phyloP scores from a whole-genome alignment of 345 rosid genomes.

The Aegle marmelos region DNA sequence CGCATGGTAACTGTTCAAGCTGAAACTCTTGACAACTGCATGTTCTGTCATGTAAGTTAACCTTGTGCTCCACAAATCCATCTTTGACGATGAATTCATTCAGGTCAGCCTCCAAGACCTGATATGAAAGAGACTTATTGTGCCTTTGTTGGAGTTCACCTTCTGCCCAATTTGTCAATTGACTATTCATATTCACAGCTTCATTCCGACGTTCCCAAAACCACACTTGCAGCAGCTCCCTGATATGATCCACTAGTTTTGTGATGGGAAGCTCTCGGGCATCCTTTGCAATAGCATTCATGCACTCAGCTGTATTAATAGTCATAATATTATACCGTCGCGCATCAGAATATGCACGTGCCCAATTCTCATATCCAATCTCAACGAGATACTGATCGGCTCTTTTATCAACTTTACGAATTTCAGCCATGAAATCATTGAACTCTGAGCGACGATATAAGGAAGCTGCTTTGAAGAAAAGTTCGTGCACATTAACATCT shows the following conservation, averaged over 20 bases:
- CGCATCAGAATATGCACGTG: neutral
- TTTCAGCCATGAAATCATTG: slow-evolving; percentile 4
- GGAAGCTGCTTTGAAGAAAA: slow-evolving; percentile 3
- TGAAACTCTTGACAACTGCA: neutral
- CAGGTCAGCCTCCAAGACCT: neutral
- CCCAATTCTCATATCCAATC: neutral
- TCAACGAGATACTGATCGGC: slow-evolving; percentile 5
- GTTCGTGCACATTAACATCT: slow-evolving; percentile 2
- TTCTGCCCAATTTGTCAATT: slow-evolving; percentile 8
- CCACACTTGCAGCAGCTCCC: neutral
- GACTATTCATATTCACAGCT: neutral
- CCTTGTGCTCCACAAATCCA: neutral
- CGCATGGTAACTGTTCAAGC: slow-evolving; percentile 1
- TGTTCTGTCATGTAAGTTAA: neutral
- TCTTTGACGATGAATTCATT: neutral
- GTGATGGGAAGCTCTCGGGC: slow-evolving; percentile 2
- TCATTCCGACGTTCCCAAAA: slow-evolving; percentile 7
- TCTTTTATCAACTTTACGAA: slow-evolving; percentile 1
- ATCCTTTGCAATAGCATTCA: neutral
- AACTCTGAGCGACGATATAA: neutral
- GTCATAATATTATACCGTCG: neutral
- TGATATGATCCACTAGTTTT: slow-evolving; percentile 1
- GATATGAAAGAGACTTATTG: neutral
- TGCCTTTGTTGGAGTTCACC: slow-evolving; percentile 3
- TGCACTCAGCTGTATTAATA: slow-evolving; percentile 9